These are phyloP conservation scores for Saussurea involucrata DNA, from an alignment of 129 eudicot genomes.

Conservation along the genomic window DNA sequence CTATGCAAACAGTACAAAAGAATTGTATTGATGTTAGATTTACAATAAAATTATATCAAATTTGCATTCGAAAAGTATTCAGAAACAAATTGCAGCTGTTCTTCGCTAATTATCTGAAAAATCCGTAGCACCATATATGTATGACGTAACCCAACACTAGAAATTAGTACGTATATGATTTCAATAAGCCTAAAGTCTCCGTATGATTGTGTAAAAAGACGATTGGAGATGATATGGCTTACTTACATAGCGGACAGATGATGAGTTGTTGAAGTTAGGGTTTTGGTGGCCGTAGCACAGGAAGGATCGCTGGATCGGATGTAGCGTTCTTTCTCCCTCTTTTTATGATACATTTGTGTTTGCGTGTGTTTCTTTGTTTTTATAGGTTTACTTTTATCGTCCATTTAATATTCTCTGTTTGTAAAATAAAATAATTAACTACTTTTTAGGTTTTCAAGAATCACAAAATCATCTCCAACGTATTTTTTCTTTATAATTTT, in stretches of 20 bases:
- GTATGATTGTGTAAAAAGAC: neutral
- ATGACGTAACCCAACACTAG: neutral
- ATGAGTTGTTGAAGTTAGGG: slow-evolving; percentile 17
- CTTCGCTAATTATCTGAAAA: neutral
- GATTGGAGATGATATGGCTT: neutral
- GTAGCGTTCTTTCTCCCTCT: neutral
- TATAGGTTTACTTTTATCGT: no score
- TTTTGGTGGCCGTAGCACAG: neutral
- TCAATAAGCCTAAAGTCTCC: neutral
- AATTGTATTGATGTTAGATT: neutral
- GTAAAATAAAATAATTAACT: no score
- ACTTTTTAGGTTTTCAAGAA: no score
- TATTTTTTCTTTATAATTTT: no score
- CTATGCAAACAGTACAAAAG: neutral
- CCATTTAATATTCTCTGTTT: no score
- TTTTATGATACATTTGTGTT: no score
- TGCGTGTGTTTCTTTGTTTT: no score
- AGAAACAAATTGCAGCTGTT: neutral
- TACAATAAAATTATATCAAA: neutral
- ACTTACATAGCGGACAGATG: slow-evolving; percentile 17
- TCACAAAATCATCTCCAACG: no score
- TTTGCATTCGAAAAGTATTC: neutral
- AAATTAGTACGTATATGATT: neutral
- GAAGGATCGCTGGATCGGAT: neutral
- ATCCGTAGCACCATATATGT: neutral